Conservation (phyloP, 257 asterid genomes). For the Capsicum pubescens region DNA sequence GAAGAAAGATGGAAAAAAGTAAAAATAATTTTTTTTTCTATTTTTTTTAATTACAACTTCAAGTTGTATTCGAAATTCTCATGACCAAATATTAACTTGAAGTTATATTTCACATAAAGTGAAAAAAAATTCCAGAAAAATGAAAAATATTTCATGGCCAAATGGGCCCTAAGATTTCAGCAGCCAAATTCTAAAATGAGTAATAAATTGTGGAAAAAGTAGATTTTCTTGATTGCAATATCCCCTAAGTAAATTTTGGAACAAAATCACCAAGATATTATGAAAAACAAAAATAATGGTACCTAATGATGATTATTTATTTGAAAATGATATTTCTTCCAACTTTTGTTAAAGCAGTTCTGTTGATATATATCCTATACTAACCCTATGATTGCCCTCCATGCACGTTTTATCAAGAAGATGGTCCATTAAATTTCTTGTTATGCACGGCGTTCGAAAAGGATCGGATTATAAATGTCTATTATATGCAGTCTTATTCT, state of each 20-base stretch:
- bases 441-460: too few species aligned
- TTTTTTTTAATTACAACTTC: too few species aligned
- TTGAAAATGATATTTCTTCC: conserved; percentile 14
- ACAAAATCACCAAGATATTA: not conserved
- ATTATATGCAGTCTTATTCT: too few species aligned
- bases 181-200: not conserved
- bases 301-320: conserved; percentile 18
- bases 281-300: not conserved
- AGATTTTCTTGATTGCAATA: conserved; percentile 3
- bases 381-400: conserved; percentile 29
- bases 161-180: not conserved
- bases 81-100: too few species aligned
- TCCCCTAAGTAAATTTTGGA: not conserved
- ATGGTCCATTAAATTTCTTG: too few species aligned
- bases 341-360: conserved; percentile 20
- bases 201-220: not conserved
- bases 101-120: too few species aligned
- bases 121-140: too few species aligned
- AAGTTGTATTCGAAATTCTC: too few species aligned
- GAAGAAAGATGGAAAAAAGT: too few species aligned
- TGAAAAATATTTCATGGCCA: too few species aligned
- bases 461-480: too few species aligned
- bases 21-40: too few species aligned
- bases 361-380: conserved; percentile 8
- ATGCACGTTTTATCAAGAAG: conserved; percentile 25